phyloP scores from a whole-genome alignment of 352 stramenopile species.

The Phytophthora europaea region DNA sequence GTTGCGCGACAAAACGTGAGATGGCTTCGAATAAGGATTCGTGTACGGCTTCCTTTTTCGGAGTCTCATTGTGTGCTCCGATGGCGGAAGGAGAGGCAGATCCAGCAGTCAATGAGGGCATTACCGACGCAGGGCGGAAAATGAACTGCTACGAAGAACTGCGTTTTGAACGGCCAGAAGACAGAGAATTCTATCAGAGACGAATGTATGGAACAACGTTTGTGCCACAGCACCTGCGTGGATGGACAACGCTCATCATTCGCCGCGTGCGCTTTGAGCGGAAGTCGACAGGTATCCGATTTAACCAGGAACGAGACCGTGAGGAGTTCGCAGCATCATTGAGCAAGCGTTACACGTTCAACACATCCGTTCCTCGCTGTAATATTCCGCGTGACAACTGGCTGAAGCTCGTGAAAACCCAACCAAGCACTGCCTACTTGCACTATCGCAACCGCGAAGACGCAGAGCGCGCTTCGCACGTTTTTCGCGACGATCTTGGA shows the following conservation, averaged over 20 bases:
- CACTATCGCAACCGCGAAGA: constrained; percentile 63
- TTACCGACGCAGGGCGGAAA: neutral
- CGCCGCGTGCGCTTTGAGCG: constrained; percentile 51
- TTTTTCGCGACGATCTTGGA: constrained; percentile 50
- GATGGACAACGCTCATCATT: constrained; percentile 46
- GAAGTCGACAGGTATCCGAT: constrained; percentile 63
- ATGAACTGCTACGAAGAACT: constrained; percentile 51
- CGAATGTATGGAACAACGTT: constrained; percentile 65
- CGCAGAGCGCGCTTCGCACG: constrained; percentile 40
- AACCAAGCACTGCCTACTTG: constrained; percentile 42
- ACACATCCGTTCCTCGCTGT: constrained; percentile 54
- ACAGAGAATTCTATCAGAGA: constrained; percentile 55
- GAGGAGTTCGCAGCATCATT: constrained; percentile 55
- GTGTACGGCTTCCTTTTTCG: constrained; percentile 33
- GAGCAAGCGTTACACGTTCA: constrained; percentile 58
- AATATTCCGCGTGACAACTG: constrained; percentile 64
- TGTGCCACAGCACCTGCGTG: constrained; percentile 48
- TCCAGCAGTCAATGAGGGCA: neutral
- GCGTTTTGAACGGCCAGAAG: constrained; percentile 42
- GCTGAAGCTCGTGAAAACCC: constrained; percentile 47
- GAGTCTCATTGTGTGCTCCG: constrained; percentile 24
- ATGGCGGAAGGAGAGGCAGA: constrained; percentile 15
- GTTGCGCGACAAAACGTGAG: constrained; percentile 24
- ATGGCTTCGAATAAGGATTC: constrained; percentile 24
- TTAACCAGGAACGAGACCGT: constrained; percentile 60